Percentiles rank a stretch among this genome's conserved stretches.
Evolutionary conservation across 345 rosid species (phyloP).

Genomic region (Anastatica hierochuntica): DNA sequence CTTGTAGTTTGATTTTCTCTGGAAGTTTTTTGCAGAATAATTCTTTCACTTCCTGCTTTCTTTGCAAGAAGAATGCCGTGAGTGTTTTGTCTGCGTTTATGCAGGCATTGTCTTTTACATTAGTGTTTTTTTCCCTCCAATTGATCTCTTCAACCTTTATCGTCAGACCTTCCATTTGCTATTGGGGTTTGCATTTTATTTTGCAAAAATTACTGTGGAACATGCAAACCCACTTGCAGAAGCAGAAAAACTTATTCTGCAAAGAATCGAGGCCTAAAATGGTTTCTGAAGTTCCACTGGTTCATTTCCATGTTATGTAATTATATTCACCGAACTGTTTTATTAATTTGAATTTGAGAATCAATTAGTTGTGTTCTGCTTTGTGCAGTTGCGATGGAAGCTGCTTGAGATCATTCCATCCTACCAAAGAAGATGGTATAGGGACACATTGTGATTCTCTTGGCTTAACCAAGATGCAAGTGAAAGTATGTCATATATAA

Average conservation of each 20-base stretch:
- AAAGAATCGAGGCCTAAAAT: not conserved
- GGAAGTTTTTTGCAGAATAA: constrained; percentile 6
- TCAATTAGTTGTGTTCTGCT: constrained; percentile 18
- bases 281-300: not conserved
- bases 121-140: not conserved
- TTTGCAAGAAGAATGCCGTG: not conserved
- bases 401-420: constrained; percentile 90
- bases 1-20: constrained; percentile 5
- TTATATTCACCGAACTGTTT: too few relatives aligned
- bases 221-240: not conserved
- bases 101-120: not conserved
- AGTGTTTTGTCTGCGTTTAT: not conserved
- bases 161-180: not conserved
- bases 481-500: constrained; percentile 40
- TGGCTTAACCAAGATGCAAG: constrained; percentile 47
- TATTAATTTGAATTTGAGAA: too few relatives aligned
- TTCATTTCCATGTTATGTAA: not conserved
- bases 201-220: not conserved
- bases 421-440: constrained; percentile 47
- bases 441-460: constrained; percentile 60
- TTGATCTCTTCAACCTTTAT: not conserved
- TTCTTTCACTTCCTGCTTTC: constrained; percentile 2
- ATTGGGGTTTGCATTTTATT: not conserved
- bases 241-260: not conserved
- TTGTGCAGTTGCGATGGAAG: constrained; percentile 73